Evolutionary conservation across 495 filamentous ascomycete genomes (phyloP).

Genomic region (Aspergillus ellipticus): DNA sequence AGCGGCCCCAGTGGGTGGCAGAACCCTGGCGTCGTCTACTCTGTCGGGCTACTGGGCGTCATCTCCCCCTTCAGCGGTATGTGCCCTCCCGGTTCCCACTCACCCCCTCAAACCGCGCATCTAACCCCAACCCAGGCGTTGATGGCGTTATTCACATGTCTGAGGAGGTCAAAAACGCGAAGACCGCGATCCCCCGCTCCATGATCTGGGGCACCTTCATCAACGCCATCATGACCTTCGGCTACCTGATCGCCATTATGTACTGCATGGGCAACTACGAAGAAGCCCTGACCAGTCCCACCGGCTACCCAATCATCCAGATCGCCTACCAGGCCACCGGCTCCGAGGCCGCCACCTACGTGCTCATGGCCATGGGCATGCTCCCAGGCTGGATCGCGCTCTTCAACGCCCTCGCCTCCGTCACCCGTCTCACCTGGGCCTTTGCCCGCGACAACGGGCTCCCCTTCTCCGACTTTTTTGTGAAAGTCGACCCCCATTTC

Average conservation of each 20-base stretch:
- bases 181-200: constrained; percentile 31
- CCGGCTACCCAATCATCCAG: constrained; percentile 52
- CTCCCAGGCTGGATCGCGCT: constrained; percentile 39
- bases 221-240: constrained; percentile 40
- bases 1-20: constrained; percentile 44
- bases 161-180: constrained; percentile 46
- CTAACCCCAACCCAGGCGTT: constrained; percentile 19
- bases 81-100: background rate
- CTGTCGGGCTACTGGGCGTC: constrained; percentile 34
- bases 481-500: constrained; percentile 36
- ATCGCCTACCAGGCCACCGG: constrained; percentile 48
- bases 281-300: constrained; percentile 30
- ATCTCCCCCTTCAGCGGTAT: constrained; percentile 29
- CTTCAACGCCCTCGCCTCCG: constrained; percentile 49
- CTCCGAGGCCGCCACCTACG: constrained; percentile 40
- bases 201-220: constrained; percentile 41
- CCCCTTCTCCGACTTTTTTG: constrained; percentile 51
- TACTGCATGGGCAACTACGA: constrained; percentile 42
- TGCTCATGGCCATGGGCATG: constrained; percentile 39
- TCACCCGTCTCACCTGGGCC: constrained; percentile 53
- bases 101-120: background rate
- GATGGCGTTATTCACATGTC: constrained; percentile 37
- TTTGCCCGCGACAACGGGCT: constrained; percentile 60
- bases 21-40: constrained; percentile 37
- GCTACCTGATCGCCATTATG: constrained; percentile 36